Base-by-base conservation (phyloP, 2,329 filamentous ascomycete species). In the Hypoxylon sp. region DNA sequence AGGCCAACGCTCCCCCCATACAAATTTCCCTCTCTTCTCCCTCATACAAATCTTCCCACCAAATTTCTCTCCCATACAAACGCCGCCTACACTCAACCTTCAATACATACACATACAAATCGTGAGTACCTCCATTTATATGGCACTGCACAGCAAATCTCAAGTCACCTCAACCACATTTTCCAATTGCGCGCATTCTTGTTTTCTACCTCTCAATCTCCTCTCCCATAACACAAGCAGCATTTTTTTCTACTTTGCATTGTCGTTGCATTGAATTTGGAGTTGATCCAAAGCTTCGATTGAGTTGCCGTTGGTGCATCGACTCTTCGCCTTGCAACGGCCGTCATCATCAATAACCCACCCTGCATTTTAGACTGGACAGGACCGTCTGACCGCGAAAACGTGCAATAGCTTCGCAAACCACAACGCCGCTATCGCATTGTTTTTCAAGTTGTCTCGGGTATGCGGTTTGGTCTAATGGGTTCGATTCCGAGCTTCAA, bases 31-130 rank as follows among this genome's bases (percentile, higher is more conserved):
- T 79, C 78, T 78, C 74, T 73, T 75, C 74, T 78, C 75, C 80
- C 78, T 77, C 80, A 83, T 82, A 82, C 80, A 83, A 81, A 78
- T 73, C 74, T 77, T n/a, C 74, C 74, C 77, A 79, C 72, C 73
- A 69, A 78, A 80, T 75, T 71, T 71, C 65, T 69, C 67, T 77
- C 74, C 72, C 75, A 77, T 76, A 79, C 75, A 79, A 76, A 74
- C 67, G 52, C 69, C 17, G 66, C 69, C 62, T 70, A 65, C 64
- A 67, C 71, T 69, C 67, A 72, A 71, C 66, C 71, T n/a, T 69
- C 71, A 75, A 74, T 67, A 74, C 40, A 40, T 49, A 34, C 71
- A 69, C 71, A 72, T 69, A 70, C 67, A 65, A 72, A 48, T 63
- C 52, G 81, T 84, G 75, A 83, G 81, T 84, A 82, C 79, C 63